A percentile compares a stretch with the other conserved stretches of the same genome.
These are phyloP conservation scores for Colletotrichum sp. DNA, from an alignment of 2,329 filamentous ascomycete genomes.

Conservation along the genomic window DNA sequence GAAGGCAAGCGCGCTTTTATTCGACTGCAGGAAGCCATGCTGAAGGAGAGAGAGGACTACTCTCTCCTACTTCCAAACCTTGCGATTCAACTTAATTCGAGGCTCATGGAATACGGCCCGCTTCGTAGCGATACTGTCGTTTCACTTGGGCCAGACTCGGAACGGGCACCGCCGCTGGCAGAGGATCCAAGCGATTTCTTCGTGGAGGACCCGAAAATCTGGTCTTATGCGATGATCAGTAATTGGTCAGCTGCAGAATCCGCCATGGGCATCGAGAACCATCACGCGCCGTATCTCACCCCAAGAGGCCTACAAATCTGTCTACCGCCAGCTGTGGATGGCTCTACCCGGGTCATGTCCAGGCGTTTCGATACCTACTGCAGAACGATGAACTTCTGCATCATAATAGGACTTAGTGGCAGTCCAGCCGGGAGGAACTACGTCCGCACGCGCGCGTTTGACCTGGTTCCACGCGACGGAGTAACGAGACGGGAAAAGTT, in stretches of 20 bases:
- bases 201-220: neutral
- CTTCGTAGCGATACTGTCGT: neutral
- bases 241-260: neutral
- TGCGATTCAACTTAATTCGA: neutral
- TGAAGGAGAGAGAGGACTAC: neutral
- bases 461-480: neutral
- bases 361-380: neutral
- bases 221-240: neutral
- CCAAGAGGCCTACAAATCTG: neutral
- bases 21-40: conserved; percentile 18
- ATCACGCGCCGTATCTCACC: neutral
- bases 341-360: neutral
- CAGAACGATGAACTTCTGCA: neutral
- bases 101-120: neutral
- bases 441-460: neutral
- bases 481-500: neutral
- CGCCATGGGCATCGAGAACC: neutral
- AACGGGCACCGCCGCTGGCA: neutral
- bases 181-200: neutral
- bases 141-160: neutral
- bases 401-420: neutral
- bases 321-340: neutral
- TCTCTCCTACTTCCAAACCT: neutral
- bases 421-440: neutral
- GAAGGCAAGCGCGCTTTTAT: conserved; percentile 29